Conservation (phyloP, 495 filamentous ascomycete genomes). For the Haplographium delicatum region DNA sequence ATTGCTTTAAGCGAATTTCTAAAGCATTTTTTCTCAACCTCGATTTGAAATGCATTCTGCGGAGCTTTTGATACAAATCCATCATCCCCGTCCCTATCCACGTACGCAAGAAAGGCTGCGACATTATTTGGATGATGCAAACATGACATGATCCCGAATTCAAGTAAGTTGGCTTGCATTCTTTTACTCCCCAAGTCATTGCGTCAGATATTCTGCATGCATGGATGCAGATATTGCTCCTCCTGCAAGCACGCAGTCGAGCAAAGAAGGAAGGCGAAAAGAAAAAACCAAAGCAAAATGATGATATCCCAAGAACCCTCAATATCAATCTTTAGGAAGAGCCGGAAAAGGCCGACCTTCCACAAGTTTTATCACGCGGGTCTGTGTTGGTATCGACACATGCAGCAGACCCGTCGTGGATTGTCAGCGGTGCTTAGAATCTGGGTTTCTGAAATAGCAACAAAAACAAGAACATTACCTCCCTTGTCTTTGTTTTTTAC, state of each 20-base stretch:
- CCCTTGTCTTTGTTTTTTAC: neutral
- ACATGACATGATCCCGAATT: neutral
- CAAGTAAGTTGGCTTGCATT: neutral
- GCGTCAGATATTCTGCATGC: neutral
- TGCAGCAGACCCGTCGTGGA: conserved; percentile 14
- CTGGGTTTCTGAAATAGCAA: conserved; percentile 28
- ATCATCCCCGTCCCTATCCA: neutral
- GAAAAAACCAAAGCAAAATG: conserved; percentile 17
- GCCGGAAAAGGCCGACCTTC: conserved; percentile 27
- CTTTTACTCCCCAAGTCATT: neutral
- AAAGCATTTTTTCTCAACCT: too few relatives aligned
- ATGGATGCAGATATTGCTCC: neutral
- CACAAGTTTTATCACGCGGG: conserved; percentile 8
- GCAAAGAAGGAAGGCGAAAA: too few relatives aligned
- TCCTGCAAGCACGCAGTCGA: too few relatives aligned
- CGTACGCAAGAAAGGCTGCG: neutral
- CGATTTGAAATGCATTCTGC: too few relatives aligned
- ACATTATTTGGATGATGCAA: neutral
- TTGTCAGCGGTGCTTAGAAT: conserved; percentile 28
- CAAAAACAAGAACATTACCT: neutral
- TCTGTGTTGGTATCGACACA: conserved; percentile 14
- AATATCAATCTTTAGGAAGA: conserved; percentile 31
- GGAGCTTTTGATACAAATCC: neutral
- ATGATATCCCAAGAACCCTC: conserved; percentile 27
- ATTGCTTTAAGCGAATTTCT: too few relatives aligned